Evolutionary conservation across 2,329 filamentous ascomycete genomes (phyloP), one percentile per base, ranked within the genome.

Genomic region (Diaporthe citri): DNA sequence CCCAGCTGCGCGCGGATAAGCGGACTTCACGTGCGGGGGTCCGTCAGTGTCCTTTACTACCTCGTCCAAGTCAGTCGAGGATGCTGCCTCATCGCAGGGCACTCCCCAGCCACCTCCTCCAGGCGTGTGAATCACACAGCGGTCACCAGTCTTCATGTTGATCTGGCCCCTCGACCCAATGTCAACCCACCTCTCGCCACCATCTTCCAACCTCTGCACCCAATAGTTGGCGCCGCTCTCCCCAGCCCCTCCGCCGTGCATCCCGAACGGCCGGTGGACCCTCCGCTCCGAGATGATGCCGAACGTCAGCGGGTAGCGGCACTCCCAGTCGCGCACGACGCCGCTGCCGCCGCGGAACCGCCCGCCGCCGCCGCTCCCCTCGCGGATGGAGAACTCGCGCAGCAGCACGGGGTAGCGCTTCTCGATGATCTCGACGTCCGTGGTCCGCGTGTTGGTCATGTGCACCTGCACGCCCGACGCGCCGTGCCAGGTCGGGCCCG

Each of bases 231-330:
- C 66, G 1, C 81, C 83, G 22, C 74, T 78, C 57, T 71, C 69
- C 0, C 79, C 82, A 0, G 78, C 76, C 2, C 74, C 48, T 1
- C 83, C 82, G 6, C 82, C 82, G 6, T 77, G 76, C 82, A 84
- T 82, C 0, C 82, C 83, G 25, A 82, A 84, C 0, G 83, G 82
- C 9, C 76, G 72, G 48, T 80, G 81, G 2, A 83, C 82, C 0
- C 83, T 74, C 1, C 83, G 75, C 13, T 84, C 83, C 15, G 80
- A 84, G 36, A 85, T 72, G 22, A 85, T 81, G n/a, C 81, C 82
- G 10, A 81, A 83, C 71, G 81, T 81, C 17, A 84, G 76, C 22
- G 80, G 81, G 2, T 80, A 76, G 0, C 82, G 75, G 0, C 80
- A 81, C 75, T 84, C 81, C 8, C 84, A 79, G 69, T 84, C 83